These are phyloP conservation scores for Globisporangium polare DNA, from an alignment of 352 stramenopile genomes.

Conservation along the genomic window DNA sequence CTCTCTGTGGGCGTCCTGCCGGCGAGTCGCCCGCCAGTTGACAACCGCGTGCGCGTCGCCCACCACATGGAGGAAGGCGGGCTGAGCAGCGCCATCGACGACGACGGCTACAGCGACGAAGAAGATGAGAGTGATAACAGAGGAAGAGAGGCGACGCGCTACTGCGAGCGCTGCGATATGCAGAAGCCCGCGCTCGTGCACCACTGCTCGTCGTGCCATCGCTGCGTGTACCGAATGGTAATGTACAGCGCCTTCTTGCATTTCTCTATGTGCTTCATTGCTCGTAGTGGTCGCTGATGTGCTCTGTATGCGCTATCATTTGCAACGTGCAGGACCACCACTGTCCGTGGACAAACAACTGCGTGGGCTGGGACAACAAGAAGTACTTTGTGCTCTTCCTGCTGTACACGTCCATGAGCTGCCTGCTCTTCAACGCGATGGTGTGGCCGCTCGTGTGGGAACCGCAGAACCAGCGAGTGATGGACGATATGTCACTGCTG, in stretches of 20 bases:
- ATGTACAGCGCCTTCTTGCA: not conserved
- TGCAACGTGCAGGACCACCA: constrained; percentile 87
- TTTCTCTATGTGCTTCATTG: not conserved
- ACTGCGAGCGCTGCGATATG: constrained; percentile 76
- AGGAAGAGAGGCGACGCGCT: constrained; percentile 27
- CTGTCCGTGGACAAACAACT: constrained; percentile 84
- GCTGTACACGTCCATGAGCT: constrained; percentile 68
- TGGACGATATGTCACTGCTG: constrained; percentile 26
- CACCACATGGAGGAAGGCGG: not conserved
- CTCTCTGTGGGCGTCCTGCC: constrained; percentile 36
- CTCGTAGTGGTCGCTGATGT: not conserved
- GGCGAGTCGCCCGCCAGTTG: constrained; percentile 11
- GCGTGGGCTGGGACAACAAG: constrained; percentile 82
- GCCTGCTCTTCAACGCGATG: constrained; percentile 53
- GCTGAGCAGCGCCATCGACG: not conserved
- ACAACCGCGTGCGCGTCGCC: constrained; percentile 12
- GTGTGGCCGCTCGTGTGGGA: constrained; percentile 23
- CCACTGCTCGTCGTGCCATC: constrained; percentile 73
- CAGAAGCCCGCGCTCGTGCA: constrained; percentile 57
- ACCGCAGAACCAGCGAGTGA: constrained; percentile 1
- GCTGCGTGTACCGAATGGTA: constrained; percentile 79
- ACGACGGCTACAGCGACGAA: constrained; percentile 4
- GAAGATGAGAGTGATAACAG: constrained; percentile 11
- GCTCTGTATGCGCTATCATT: too few species aligned
- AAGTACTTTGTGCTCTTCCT: constrained; percentile 83